Evolutionary conservation across 2,329 filamentous ascomycete genomes (phyloP).

Genomic region (Diaporthe sp.): DNA sequence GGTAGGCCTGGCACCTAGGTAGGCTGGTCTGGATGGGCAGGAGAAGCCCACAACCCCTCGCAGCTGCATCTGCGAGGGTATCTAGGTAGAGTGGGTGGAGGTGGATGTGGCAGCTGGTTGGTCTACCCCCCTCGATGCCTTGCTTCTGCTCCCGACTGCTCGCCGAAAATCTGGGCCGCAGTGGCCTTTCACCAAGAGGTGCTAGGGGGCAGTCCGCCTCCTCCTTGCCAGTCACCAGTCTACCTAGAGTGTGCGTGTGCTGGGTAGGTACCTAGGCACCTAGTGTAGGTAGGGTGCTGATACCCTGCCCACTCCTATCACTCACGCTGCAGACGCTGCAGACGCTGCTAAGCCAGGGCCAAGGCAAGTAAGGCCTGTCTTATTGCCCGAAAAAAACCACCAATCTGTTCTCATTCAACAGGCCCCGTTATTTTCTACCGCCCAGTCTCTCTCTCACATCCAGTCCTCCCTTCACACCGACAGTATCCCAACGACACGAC

Average conservation of each 20-base stretch:
- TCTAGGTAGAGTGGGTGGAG: not conserved
- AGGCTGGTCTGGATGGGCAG: not conserved
- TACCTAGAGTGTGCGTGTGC: too few relatives aligned
- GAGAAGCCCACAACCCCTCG: conserved; percentile 17
- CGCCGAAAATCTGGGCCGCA: conserved; percentile 15
- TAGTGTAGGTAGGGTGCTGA: not conserved
- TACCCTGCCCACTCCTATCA: conserved; percentile 14
- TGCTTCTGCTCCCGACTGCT: conserved; percentile 19
- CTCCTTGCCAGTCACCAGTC: not conserved
- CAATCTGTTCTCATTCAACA: conserved; percentile 35
- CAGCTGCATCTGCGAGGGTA: conserved; percentile 1
- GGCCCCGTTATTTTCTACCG: conserved; percentile 36
- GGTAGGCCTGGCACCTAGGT: not conserved
- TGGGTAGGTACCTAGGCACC: not conserved
- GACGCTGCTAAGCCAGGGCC: conserved; percentile 16
- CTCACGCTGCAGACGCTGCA: not conserved
- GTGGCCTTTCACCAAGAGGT: not conserved
- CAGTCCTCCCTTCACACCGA: conserved; percentile 37
- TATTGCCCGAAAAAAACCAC: conserved; percentile 27
- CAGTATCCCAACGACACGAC: conserved; percentile 33
- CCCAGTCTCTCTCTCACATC: conserved; percentile 30
- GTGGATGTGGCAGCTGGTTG: conserved; percentile 17
- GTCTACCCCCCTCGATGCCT: conserved; percentile 17
- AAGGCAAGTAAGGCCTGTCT: conserved; percentile 15
- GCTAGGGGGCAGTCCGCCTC: conserved; percentile 1